Conservation (phyloP, 495 filamentous ascomycete species). For the Aspergillus taichungensis region DNA sequence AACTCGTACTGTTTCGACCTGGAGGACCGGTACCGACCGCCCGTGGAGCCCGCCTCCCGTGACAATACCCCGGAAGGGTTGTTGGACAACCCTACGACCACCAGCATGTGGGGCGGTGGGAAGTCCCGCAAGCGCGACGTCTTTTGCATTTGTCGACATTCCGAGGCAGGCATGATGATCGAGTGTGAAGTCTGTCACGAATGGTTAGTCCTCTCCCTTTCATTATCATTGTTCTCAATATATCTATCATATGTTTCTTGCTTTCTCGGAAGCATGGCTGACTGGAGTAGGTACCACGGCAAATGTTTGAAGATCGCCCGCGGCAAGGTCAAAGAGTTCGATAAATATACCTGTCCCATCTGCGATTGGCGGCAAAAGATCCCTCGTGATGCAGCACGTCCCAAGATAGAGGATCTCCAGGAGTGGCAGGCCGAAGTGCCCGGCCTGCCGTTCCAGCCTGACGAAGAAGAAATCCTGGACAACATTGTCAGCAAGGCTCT, state of each 20-base stretch:
- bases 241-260: too few species aligned
- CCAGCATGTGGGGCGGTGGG: constrained; percentile 34
- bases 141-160: constrained; percentile 91
- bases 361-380: constrained; percentile 98
- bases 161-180: constrained; percentile 98
- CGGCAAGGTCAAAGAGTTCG: constrained; percentile 95
- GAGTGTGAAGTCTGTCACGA: constrained; percentile 97
- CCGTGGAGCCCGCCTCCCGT: constrained; percentile 84
- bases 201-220: constrained; percentile 52
- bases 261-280: too few species aligned
- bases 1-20: constrained; percentile 90
- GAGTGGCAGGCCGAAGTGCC: constrained; percentile 83
- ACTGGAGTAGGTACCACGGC: constrained; percentile 70
- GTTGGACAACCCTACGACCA: constrained; percentile 36
- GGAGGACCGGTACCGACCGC: constrained; percentile 78
- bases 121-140: constrained; percentile 62
- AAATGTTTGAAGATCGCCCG: constrained; percentile 98
- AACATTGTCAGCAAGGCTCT: constrained; percentile 78
- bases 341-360: constrained; percentile 97
- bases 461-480: constrained; percentile 79
- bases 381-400: constrained; percentile 92
- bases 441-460: constrained; percentile 83
- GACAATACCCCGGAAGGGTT: constrained; percentile 69
- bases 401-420: constrained; percentile 86
- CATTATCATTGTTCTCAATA: neutral